These are phyloP conservation scores for Zymoseptoria passerinii DNA, from an alignment of 2,329 filamentous ascomycete species.

Conservation along the genomic window DNA sequence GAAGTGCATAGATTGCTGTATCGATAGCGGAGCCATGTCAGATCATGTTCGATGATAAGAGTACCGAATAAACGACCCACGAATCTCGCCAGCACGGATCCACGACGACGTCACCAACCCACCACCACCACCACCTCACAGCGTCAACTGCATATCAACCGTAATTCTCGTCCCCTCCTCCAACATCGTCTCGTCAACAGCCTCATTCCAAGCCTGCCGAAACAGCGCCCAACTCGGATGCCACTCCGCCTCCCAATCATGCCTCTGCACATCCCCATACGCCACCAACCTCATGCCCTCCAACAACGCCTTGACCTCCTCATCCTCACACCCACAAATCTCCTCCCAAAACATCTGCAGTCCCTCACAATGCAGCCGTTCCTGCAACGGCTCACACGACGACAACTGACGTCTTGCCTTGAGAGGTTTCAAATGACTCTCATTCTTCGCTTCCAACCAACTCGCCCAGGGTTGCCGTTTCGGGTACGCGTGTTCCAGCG, in stretches of 20 bases:
- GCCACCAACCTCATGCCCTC: conserved; percentile 7
- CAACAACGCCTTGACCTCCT: conserved; percentile 4
- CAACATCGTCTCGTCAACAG: conserved; percentile 4
- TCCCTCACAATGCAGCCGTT: conserved; percentile 15
- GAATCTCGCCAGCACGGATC: no score
- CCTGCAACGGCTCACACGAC: conserved; percentile 9
- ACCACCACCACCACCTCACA: conserved; percentile 3
- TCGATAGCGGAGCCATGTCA: conserved; percentile 5
- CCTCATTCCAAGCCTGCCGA: conserved; percentile 11
- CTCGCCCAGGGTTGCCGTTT: conserved; percentile 9
- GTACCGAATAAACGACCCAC: no score
- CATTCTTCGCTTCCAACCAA: conserved; percentile 18
- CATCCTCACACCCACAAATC: conserved; percentile 7
- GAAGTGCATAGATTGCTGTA: conserved; percentile 56
- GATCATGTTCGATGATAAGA: background rate
- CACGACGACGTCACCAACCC: background rate
- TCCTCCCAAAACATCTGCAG: conserved; percentile 12
- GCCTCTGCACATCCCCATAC: conserved; percentile 10
- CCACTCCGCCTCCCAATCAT: conserved; percentile 13
- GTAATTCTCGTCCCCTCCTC: conserved; percentile 1
- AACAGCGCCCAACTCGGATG: conserved; percentile 11
- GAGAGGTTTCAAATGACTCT: conserved; percentile 15
- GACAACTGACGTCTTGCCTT: conserved; percentile 10
- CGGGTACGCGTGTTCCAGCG: conserved; percentile 13
- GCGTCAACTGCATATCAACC: conserved; percentile 4